Evolutionary conservation across 1,139 yeast genomes (phyloP).

Genomic region (Pneumocystis murina): DNA sequence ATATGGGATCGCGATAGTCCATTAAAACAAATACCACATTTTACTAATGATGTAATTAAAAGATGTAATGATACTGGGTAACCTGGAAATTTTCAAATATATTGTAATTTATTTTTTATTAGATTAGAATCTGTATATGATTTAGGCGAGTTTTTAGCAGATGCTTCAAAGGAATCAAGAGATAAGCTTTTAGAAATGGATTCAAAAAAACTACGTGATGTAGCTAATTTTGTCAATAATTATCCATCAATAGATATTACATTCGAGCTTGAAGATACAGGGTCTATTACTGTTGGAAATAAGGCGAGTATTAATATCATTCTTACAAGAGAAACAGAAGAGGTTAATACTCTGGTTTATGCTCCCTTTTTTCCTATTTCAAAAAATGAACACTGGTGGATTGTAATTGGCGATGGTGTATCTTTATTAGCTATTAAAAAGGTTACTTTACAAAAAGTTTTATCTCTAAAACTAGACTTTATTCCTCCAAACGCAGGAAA

Average conservation of each 20-base stretch:
- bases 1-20: conserved; percentile 73
- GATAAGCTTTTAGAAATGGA: conserved; percentile 44
- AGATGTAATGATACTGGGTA: conserved; percentile 35
- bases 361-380: conserved; percentile 41
- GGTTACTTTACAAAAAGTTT: conserved; percentile 32
- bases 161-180: conserved; percentile 61
- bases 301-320: conserved; percentile 36
- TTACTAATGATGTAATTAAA: conserved; percentile 39
- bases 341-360: conserved; percentile 15
- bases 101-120: conserved; percentile 14
- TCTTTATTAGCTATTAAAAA: conserved; percentile 65
- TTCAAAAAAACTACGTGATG: conserved; percentile 36
- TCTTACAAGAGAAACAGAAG: conserved; percentile 35
- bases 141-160: conserved; percentile 35
- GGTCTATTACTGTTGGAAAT: conserved; percentile 31
- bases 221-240: conserved; percentile 77
- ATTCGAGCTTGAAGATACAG: conserved; percentile 31
- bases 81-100: conserved; percentile 4
- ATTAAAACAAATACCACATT: conserved; percentile 66
- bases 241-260: conserved; percentile 78
- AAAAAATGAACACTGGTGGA: conserved; percentile 63
- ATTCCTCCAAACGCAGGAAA: conserved; percentile 46
- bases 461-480: conserved; percentile 37
- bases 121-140: conserved; percentile 65
- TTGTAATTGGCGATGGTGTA: conserved; percentile 61